These are phyloP conservation scores for Rhizopus arrhizus DNA, from an alignment of 371 early-diverging fungal species.

Conservation along the genomic window DNA sequence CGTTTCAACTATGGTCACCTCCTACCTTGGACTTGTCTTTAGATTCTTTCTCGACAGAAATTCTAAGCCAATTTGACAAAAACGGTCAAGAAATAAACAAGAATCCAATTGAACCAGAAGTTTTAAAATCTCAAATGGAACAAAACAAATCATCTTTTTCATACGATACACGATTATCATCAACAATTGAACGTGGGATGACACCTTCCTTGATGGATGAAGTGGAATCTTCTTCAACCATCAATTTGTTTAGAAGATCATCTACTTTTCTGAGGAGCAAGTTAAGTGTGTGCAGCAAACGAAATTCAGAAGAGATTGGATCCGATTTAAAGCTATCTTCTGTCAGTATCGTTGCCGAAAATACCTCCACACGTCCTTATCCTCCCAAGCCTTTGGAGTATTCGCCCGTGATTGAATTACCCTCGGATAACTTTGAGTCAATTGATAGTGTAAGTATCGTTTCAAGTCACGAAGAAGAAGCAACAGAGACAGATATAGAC, in stretches of 20 bases:
- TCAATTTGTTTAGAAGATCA: constrained; percentile 15
- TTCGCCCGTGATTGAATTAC: constrained; percentile 32
- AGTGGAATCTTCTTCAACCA: constrained; percentile 4
- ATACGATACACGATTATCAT: not conserved
- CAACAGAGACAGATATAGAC: not conserved
- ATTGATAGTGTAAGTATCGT: not conserved
- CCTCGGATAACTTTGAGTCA: constrained; percentile 9
- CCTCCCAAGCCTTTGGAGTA: constrained; percentile 43
- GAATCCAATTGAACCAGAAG: not conserved
- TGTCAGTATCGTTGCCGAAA: constrained; percentile 15
- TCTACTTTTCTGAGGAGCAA: constrained; percentile 18
- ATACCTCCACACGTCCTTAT: constrained; percentile 25
- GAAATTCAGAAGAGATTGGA: not conserved
- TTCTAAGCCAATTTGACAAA: constrained; percentile 33
- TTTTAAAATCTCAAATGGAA: not conserved
- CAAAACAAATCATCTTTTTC: not conserved
- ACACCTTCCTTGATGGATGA: not conserved
- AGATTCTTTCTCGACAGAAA: constrained; percentile 36
- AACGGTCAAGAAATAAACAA: constrained; percentile 3
- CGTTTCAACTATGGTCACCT: constrained; percentile 27
- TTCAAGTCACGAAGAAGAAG: not conserved
- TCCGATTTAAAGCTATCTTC: constrained; percentile 10
- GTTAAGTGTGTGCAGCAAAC: constrained; percentile 2
- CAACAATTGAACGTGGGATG: not conserved
- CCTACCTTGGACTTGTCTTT: constrained; percentile 23